Base-by-base conservation (phyloP, 2,329 filamentous ascomycete species). In the Rachicladosporium sp. region DNA sequence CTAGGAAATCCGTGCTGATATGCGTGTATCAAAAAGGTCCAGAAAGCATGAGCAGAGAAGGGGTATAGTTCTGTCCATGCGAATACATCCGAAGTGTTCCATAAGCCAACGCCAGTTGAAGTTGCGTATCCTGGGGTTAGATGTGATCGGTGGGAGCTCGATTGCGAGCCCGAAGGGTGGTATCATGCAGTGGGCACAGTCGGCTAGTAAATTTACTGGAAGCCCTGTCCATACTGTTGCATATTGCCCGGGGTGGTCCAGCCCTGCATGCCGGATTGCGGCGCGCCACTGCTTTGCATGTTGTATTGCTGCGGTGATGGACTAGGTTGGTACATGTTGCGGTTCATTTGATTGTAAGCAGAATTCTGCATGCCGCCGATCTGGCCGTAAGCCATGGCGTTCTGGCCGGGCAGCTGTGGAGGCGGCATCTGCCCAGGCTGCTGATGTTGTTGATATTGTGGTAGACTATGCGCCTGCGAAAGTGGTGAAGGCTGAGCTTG, bases 251-350 rank as follows among this genome's bases (percentile, higher is more conserved):
- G 49, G 31, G 50, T 52, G 37, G 66, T 59, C 68, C 67, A 71
- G 32, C 66, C 65, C 46, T 67, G 67, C 67, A 71, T 70, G 31
- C 65, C 63, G 11, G 66, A 64, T 47, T 71, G 68, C 45, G 65
- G 65, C 27, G 57, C 58, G 54, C 67, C 63, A 35, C 47, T 51
- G 5, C 51, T 50, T 40, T 58, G 51, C 51, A 59, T 56, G 40
- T 47, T 48, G 52, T 63, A 69, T 34, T 68, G 58, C 37, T 52
- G 48, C 12, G 52, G 64, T 36, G 58, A 67, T 8, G 64, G 65
- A 45, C 61, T 66, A 23, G 63, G 63, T 45, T 69, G 66, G 47
- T 71, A 71, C 42, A 68, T 64, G 44, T 62, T 64, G 36, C 66
- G 60, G 29, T 64, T 65, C 63, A 71, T 69, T 12, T 55, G 56